Evolutionary conservation across 1,139 yeast species (phyloP).

Genomic region (Taiozyma onychis): DNA sequence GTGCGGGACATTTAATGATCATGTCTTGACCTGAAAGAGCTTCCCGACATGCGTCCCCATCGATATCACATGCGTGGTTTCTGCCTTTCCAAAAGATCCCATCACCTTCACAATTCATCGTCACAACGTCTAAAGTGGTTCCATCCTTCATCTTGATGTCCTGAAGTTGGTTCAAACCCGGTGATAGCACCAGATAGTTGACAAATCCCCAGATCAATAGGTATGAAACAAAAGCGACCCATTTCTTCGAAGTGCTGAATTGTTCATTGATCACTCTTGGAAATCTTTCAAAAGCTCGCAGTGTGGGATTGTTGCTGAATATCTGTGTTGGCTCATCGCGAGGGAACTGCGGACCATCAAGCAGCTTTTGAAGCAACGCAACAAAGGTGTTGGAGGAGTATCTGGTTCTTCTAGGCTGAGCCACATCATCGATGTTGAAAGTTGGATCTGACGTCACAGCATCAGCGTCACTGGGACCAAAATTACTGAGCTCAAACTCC

Average conservation of each 20-base stretch:
- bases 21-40: constrained; percentile 41
- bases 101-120: constrained; percentile 8
- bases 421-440: background rate
- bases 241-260: background rate
- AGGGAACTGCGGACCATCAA: constrained; percentile 3
- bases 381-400: constrained; percentile 17
- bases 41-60: constrained; percentile 55
- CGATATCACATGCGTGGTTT: constrained; percentile 70
- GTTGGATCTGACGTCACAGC: background rate
- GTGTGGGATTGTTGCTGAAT: background rate
- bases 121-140: constrained; percentile 1
- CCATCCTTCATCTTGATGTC: background rate
- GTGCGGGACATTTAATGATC: constrained; percentile 77
- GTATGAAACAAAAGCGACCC: background rate
- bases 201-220: constrained; percentile 2
- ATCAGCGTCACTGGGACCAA: background rate
- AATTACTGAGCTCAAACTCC: background rate
- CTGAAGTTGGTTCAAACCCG: constrained; percentile 1
- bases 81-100: constrained; percentile 57
- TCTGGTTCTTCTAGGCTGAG: background rate
- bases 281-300: constrained; percentile 7
- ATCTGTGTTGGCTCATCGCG: constrained; percentile 3
- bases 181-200: background rate
- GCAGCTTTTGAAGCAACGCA: background rate
- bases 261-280: background rate